Conservation (phyloP, 2,329 filamentous ascomycete species). For the Conoideocrella luteorostrata region DNA sequence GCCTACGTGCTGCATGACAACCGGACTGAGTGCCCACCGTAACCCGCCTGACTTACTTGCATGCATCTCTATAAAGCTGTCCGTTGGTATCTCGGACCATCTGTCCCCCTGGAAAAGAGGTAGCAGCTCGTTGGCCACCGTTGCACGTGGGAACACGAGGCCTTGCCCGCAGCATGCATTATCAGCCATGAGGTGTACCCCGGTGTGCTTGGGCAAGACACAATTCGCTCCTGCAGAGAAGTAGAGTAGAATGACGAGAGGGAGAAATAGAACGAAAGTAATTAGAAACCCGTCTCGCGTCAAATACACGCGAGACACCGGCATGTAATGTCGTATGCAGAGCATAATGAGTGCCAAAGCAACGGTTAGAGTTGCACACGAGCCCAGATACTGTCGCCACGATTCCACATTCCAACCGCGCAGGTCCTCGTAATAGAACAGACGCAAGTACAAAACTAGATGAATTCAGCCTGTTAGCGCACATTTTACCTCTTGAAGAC, state of each 20-base stretch:
- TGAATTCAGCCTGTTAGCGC: too few relatives aligned
- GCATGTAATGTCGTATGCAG: neutral
- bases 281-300: neutral
- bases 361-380: neutral
- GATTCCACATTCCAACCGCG: conserved; percentile 10
- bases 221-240: conserved; percentile 9
- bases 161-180: conserved; percentile 10
- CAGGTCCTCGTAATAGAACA: conserved; percentile 10
- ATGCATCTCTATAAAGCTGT: conserved; percentile 11
- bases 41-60: conserved; percentile 3
- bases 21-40: conserved; percentile 8
- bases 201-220: conserved; percentile 3
- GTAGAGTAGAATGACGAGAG: conserved; percentile 8
- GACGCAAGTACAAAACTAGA: conserved; percentile 10
- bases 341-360: neutral
- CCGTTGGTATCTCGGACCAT: conserved; percentile 3
- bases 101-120: conserved; percentile 2
- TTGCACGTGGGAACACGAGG: conserved; percentile 6
- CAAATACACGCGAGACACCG: neutral
- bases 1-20: conserved; percentile 11
- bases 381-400: conserved; percentile 6
- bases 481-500: too few relatives aligned
- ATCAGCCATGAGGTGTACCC: conserved; percentile 8
- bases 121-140: conserved; percentile 1
- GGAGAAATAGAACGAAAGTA: conserved; percentile 1